These are phyloP conservation scores for Chlamydomonas reinhardtii DNA, from an alignment of 163 green algal species.

Conservation along the genomic window DNA sequence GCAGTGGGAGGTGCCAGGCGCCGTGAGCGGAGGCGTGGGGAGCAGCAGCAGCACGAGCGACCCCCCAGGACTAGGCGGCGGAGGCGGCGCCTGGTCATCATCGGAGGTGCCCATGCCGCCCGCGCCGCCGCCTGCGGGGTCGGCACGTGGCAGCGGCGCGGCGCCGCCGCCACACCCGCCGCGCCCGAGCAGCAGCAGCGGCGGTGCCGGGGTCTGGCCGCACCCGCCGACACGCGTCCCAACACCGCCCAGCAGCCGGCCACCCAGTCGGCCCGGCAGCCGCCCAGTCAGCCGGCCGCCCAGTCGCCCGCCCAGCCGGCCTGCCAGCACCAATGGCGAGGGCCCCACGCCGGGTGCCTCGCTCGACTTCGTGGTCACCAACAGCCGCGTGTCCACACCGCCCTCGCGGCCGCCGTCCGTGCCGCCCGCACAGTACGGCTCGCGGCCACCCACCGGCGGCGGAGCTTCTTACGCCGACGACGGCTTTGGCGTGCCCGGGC, in stretches of 20 bases:
- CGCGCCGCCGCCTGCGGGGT: too few species aligned
- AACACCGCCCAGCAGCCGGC: slow-evolving; percentile 22
- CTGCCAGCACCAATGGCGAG: slow-evolving; percentile 20
- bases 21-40: too few species aligned
- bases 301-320: slow-evolving; percentile 15
- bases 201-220: not conserved
- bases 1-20: slow-evolving; percentile 3
- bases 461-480: not conserved
- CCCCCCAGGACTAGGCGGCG: too few species aligned
- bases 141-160: too few species aligned
- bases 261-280: slow-evolving; percentile 24
- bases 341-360: too few species aligned
- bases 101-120: too few species aligned
- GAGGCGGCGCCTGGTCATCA: too few species aligned
- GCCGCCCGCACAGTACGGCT: not conserved
- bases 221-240: not conserved
- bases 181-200: not conserved
- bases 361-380: not conserved
- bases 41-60: too few species aligned
- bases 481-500: too few species aligned
- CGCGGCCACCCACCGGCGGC: not conserved
- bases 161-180: not conserved
- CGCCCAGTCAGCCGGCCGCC: slow-evolving; percentile 7
- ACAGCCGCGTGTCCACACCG: not conserved
- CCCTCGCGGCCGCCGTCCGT: not conserved